Evolutionary conservation across 257 asterid species (phyloP).

Genomic region (Scutellaria barbata): DNA sequence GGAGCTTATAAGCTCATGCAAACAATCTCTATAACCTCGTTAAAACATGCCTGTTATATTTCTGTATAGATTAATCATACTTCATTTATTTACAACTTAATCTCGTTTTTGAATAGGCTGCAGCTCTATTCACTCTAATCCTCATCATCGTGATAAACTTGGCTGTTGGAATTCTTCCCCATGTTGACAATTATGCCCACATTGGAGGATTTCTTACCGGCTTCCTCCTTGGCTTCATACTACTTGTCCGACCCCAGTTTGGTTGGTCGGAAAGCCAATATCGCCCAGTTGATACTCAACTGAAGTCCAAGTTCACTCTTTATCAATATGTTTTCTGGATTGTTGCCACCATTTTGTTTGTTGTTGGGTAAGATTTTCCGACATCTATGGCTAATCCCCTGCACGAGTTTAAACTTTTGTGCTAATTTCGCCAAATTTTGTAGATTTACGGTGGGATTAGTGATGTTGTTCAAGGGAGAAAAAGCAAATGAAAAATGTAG

Average conservation of each 20-base stretch:
- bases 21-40: too few species aligned
- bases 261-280: constrained; percentile 70
- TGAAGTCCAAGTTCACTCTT: constrained; percentile 68
- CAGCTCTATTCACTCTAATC: constrained; percentile 83
- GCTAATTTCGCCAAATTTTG: neutral
- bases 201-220: constrained; percentile 87
- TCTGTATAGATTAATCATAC: neutral
- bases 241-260: constrained; percentile 80
- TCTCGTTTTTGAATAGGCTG: constrained; percentile 51
- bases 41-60: neutral
- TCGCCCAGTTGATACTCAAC: constrained; percentile 60
- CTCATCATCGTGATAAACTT: constrained; percentile 67
- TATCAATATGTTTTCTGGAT: constrained; percentile 63
- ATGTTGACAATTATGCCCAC: constrained; percentile 89
- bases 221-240: constrained; percentile 76
- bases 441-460: constrained; percentile 72
- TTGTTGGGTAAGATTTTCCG: constrained; percentile 66
- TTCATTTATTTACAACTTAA: neutral
- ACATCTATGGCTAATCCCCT: neutral
- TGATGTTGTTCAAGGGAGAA: constrained; percentile 77
- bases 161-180: constrained; percentile 86
- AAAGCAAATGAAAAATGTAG: constrained; percentile 71
- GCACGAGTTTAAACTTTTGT: neutral
- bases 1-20: too few species aligned
- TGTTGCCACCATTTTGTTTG: constrained; percentile 53